These are phyloP conservation scores for Amoeboaphelidium protococcarum DNA, from an alignment of 371 early-diverging fungal species.

Conservation along the genomic window DNA sequence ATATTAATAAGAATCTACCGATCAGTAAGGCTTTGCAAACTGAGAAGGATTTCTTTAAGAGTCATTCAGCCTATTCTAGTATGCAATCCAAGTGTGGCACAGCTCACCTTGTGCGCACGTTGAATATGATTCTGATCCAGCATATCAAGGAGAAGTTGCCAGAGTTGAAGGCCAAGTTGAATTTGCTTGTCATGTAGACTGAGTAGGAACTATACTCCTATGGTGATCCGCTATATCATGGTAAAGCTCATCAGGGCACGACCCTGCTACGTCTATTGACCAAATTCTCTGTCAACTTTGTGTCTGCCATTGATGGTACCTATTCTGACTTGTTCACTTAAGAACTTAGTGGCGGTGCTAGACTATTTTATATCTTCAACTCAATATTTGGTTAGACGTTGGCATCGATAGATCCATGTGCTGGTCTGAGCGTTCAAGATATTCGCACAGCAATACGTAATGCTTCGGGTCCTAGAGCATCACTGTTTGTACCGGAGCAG, in stretches of 20 bases:
- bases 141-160: constrained; percentile 59
- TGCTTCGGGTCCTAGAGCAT: constrained; percentile 56
- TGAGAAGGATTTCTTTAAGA: constrained; percentile 49
- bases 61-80: constrained; percentile 48
- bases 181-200: constrained; percentile 41
- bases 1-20: constrained; percentile 47
- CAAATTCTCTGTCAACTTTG: constrained; percentile 48
- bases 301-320: constrained; percentile 51
- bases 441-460: constrained; percentile 73
- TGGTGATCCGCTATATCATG: constrained; percentile 30
- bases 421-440: constrained; percentile 32
- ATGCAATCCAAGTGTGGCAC: constrained; percentile 64
- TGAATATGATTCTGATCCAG: constrained; percentile 48
- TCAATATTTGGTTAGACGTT: constrained; percentile 48
- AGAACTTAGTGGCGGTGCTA: constrained; percentile 40
- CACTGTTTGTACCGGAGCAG: constrained; percentile 66
- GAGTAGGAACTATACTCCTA: constrained; percentile 46
- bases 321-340: constrained; percentile 7
- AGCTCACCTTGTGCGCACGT: constrained; percentile 36
- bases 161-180: constrained; percentile 47
- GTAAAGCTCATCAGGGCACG: constrained; percentile 29
- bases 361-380: constrained; percentile 71
- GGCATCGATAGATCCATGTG: constrained; percentile 38
- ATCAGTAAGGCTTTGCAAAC: constrained; percentile 41
- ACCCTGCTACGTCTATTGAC: constrained; percentile 46